Base-by-base conservation (phyloP, 805 yeast species). In the Metschnikowia amazonensis region DNA sequence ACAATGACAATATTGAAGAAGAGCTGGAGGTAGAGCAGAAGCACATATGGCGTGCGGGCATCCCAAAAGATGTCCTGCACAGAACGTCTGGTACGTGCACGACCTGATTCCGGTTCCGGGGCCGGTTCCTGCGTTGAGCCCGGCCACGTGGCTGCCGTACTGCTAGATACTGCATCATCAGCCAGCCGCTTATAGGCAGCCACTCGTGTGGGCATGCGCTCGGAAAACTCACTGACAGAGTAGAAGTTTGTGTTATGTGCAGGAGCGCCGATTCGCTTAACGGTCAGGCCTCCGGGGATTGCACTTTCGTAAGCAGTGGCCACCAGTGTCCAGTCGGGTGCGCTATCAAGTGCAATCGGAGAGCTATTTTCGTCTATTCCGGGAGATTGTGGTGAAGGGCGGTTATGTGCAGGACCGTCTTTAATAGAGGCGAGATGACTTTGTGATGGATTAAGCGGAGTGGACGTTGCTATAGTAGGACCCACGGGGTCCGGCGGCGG, bases 21-120 rank as follows among this genome's bases (percentile, higher is more conserved):
- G 2, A 87, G 68, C 55, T 85, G 92, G 10, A 86, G 63, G 56
- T 84, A 87, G 25, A 82, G 57, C 20, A 84, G 78, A 14, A 82
- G 57, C 9, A 80, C 72, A 48, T 75, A 76, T 0, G 90, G 90
- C 8, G 72, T 54, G 33, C 65, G 65, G 3, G 82, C 79, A 47
- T 78, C 79, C 11, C 60, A 30, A 13, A 39, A 16, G 17, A 17
- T 18, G 24, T 17, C 41, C 32, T 23, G 29, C 41, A 36, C 25
- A 8, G 4, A 17, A n/a, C 6, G 14, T 14, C 6, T n/a, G 31
- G 16, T 11, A 2, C 4, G 23, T 20, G 29, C 14, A 18, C 25
- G 32, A 18, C 41, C 30, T 9, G 29, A n/a, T 5, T n/a, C 16
- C 2, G 2, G 23, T 3, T 29, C 31, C 28, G 1, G 17, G 8